phyloP scores from a whole-genome alignment of 2,329 filamentous ascomycete species.

The Stylonectria norvegica region DNA sequence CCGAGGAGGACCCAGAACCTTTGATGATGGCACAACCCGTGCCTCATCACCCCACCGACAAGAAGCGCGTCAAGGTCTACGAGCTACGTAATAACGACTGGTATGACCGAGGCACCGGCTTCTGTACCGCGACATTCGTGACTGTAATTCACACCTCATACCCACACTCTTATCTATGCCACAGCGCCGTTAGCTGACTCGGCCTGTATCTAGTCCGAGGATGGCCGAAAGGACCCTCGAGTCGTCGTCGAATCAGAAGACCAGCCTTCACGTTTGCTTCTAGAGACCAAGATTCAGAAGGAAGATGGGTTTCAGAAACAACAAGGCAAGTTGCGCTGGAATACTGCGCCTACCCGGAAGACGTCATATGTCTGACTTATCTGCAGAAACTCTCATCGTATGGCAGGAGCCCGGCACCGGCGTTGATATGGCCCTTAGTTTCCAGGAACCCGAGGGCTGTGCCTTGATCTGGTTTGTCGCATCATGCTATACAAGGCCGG shows the following conservation, averaged over 20 bases:
- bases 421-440: constrained; percentile 95
- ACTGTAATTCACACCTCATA: constrained; percentile 69
- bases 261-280: constrained; percentile 73
- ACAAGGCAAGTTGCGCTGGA: constrained; percentile 68
- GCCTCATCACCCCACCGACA: constrained; percentile 65
- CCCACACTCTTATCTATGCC: no score
- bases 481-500: neutral
- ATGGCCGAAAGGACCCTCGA: constrained; percentile 72
- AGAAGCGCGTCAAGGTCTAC: constrained; percentile 93
- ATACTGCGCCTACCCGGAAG: constrained; percentile 7
- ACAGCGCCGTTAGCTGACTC: constrained; percentile 28
- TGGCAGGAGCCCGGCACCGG: constrained; percentile 86
- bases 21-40: constrained; percentile 69
- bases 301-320: constrained; percentile 98
- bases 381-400: constrained; percentile 87
- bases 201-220: constrained; percentile 44
- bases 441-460: constrained; percentile 95
- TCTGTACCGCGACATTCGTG: constrained; percentile 76
- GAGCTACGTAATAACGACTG: constrained; percentile 98
- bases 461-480: constrained; percentile 75
- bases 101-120: constrained; percentile 96
- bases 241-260: constrained; percentile 95
- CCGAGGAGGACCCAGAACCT: constrained; percentile 56
- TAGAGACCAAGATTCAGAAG: constrained; percentile 87
- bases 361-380: constrained; percentile 26